A percentile compares a stretch with the other conserved stretches of the same genome.
These are phyloP conservation scores for Fusarium sacchari DNA, from an alignment of 2,329 filamentous ascomycete species.

Conservation along the genomic window DNA sequence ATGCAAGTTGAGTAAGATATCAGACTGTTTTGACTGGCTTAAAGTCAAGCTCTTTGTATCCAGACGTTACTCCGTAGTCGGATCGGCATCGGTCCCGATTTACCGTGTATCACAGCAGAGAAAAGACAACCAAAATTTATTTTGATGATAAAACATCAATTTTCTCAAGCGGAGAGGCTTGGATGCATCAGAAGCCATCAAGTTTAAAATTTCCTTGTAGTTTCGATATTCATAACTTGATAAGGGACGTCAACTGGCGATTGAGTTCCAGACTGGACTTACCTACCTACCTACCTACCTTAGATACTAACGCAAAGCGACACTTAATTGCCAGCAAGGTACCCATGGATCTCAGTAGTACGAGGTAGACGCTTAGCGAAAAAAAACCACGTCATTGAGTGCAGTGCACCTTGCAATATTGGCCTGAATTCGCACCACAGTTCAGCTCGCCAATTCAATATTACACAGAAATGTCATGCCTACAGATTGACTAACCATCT, in stretches of 20 bases:
- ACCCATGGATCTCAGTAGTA: neutral
- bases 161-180: neutral
- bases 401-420: constrained; percentile 21
- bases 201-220: neutral
- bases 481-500: neutral
- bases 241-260: neutral
- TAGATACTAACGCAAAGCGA: neutral
- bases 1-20: constrained; percentile 3
- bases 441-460: neutral
- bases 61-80: constrained; percentile 16
- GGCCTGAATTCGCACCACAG: neutral
- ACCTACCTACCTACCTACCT: no score
- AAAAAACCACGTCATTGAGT: constrained; percentile 16
- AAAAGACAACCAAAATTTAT: neutral
- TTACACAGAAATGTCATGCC: neutral
- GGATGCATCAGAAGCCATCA: neutral
- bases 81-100: constrained; percentile 34
- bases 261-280: neutral
- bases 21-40: neutral
- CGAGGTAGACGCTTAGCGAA: constrained; percentile 23
- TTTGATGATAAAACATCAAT: neutral
- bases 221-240: neutral
- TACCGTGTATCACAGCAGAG: constrained; percentile 12
- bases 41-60: constrained; percentile 19
- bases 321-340: constrained; percentile 19